Evolutionary conservation across 2,329 filamentous ascomycete genomes (phyloP).

Genomic region (Aspergillus tamarii): DNA sequence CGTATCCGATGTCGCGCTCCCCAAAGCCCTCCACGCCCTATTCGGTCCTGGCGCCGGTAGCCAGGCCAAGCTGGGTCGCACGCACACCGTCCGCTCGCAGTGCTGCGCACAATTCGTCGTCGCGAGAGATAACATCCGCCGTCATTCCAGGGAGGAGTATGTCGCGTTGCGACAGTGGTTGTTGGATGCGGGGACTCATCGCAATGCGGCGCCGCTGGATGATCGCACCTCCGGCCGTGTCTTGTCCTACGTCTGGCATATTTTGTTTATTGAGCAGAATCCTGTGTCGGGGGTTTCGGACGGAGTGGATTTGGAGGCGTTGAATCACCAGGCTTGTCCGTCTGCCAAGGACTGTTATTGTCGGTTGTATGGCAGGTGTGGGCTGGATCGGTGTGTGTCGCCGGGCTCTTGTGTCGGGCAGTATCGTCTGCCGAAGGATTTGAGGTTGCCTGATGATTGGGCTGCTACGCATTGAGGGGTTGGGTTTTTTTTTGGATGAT

Average conservation of each 20-base stretch:
- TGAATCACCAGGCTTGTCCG: constrained; percentile 45
- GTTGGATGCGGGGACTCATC: constrained; percentile 40
- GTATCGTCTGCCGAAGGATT: constrained; percentile 43
- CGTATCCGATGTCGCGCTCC: constrained; percentile 43
- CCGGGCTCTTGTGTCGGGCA: constrained; percentile 43
- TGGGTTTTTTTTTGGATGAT: neutral
- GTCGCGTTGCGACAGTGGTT: constrained; percentile 59
- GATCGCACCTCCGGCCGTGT: constrained; percentile 51
- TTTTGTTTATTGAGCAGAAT: constrained; percentile 45
- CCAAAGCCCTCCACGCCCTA: constrained; percentile 36
- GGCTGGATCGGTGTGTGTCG: constrained; percentile 33
- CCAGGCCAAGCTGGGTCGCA: constrained; percentile 1
- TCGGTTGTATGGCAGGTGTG: constrained; percentile 47
- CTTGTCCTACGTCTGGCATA: constrained; percentile 55
- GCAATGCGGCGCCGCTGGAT: constrained; percentile 41
- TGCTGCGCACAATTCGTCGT: constrained; percentile 63
- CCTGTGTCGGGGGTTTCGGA: constrained; percentile 7
- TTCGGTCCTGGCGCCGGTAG: constrained; percentile 36
- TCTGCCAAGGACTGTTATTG: constrained; percentile 49
- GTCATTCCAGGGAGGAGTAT: constrained; percentile 56
- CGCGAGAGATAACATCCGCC: constrained; percentile 50
- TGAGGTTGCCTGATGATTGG: constrained; percentile 42
- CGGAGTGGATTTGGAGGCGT: constrained; percentile 36
- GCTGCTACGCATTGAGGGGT: constrained; percentile 28
- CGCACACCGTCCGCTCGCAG: constrained; percentile 50